These are phyloP conservation scores for Magnusiomyces tetraspermus DNA, from an alignment of 1,139 yeast genomes.

Conservation along the genomic window DNA sequence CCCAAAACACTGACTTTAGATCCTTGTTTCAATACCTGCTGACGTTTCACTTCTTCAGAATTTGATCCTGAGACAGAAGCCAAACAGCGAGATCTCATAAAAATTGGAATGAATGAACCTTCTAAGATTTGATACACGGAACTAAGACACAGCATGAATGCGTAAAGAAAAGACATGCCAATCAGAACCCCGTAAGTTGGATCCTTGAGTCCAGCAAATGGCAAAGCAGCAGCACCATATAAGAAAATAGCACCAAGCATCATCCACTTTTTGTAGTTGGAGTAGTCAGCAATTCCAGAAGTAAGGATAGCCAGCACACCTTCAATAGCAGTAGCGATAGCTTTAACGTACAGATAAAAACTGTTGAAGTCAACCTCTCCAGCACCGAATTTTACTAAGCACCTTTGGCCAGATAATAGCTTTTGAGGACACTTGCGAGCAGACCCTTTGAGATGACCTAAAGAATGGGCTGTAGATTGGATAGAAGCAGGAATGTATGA, in stretches of 20 bases:
- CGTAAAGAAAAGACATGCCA: conserved; percentile 32
- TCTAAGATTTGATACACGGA: conserved; percentile 37
- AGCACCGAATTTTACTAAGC: conserved; percentile 35
- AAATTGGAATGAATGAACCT: conserved; percentile 39
- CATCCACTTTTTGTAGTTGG: conserved; percentile 35
- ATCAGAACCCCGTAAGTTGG: conserved; percentile 26
- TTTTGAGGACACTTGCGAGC: conserved; percentile 26
- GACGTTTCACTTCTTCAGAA: conserved; percentile 29
- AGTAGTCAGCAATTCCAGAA: conserved; percentile 40
- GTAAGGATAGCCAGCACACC: conserved; percentile 35
- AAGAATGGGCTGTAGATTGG: conserved; percentile 35
- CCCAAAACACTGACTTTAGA: conserved; percentile 38
- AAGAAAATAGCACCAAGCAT: conserved; percentile 31
- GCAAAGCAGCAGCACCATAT: conserved; percentile 36
- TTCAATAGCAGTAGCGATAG: conserved; percentile 37
- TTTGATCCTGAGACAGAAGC: conserved; percentile 17
- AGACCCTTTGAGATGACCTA: conserved; percentile 28
- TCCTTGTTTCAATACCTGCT: conserved; percentile 32
- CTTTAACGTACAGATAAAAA: conserved; percentile 33
- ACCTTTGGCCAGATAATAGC: conserved; percentile 32
- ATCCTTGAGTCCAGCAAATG: conserved; percentile 34
- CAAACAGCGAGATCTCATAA: conserved; percentile 33
- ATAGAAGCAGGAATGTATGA: conserved; percentile 39
- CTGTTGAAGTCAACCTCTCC: conserved; percentile 35
- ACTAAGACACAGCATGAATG: conserved; percentile 30